Conservation (phyloP, 805 yeast species). For the Myxozyma udenii region DNA sequence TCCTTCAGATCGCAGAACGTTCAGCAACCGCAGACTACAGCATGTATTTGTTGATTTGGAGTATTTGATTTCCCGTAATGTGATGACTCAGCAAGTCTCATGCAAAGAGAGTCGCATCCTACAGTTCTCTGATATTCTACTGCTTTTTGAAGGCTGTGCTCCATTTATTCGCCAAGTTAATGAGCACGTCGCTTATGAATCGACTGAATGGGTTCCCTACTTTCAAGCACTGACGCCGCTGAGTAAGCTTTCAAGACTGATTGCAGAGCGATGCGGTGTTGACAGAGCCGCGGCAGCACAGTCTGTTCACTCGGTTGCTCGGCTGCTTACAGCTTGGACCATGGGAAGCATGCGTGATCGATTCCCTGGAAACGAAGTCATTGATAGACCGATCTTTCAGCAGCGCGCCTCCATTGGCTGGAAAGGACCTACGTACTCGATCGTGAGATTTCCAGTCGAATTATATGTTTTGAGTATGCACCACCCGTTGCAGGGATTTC, state of each 20-base stretch:
- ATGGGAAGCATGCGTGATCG: slow-evolving; percentile 28
- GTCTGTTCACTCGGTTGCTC: slow-evolving; percentile 33
- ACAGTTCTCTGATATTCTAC: slow-evolving; percentile 62
- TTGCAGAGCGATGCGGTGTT: slow-evolving; percentile 38
- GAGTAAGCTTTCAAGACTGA: slow-evolving; percentile 46
- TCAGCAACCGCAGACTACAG: slow-evolving; percentile 72
- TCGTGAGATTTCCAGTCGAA: slow-evolving; percentile 46
- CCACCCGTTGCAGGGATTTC: slow-evolving; percentile 74
- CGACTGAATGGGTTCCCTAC: slow-evolving; percentile 71
- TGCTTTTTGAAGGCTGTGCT: slow-evolving; percentile 74
- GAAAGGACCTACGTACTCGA: slow-evolving; percentile 25
- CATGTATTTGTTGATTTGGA: slow-evolving; percentile 78
- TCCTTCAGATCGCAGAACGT: slow-evolving; percentile 42
- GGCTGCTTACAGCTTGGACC: slow-evolving; percentile 34
- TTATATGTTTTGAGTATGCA: slow-evolving; percentile 60
- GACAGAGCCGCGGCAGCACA: slow-evolving; percentile 12
- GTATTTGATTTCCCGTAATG: slow-evolving; percentile 68
- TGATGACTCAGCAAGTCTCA: slow-evolving; percentile 49
- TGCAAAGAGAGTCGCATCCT: slow-evolving; percentile 48
- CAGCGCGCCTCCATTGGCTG: slow-evolving; percentile 34
- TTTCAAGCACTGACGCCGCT: slow-evolving; percentile 68
- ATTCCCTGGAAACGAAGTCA: slow-evolving; percentile 30
- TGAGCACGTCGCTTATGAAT: slow-evolving; percentile 87
- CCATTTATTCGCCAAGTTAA: slow-evolving; percentile 68
- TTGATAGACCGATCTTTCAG: slow-evolving; percentile 26